Conservation (phyloP, 1,139 yeast genomes). For the Pichia sp. region DNA sequence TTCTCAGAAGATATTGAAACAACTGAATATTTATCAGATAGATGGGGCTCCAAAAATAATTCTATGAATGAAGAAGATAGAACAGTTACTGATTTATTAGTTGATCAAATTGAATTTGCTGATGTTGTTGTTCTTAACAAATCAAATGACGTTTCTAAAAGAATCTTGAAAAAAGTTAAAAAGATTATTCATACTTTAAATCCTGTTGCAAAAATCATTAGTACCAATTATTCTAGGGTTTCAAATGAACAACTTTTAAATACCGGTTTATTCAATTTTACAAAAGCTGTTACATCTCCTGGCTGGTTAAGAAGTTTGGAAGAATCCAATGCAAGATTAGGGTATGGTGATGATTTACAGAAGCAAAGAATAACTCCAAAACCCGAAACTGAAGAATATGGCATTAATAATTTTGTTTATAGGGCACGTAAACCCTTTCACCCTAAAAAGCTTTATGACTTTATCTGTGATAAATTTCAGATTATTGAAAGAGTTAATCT, state of each 20-base stretch:
- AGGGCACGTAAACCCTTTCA: constrained; percentile 38
- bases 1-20: constrained; percentile 38
- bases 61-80: constrained; percentile 37
- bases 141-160: constrained; percentile 27
- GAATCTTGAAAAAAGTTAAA: constrained; percentile 27
- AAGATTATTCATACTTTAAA: constrained; percentile 33
- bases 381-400: constrained; percentile 37
- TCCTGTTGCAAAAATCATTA: constrained; percentile 36
- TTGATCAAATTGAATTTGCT: constrained; percentile 42
- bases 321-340: constrained; percentile 36
- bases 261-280: constrained; percentile 35
- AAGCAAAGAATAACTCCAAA: constrained; percentile 28
- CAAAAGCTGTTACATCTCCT: constrained; percentile 38
- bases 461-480: constrained; percentile 34
- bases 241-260: constrained; percentile 32
- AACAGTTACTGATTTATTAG: constrained; percentile 40
- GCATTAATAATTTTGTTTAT: constrained; percentile 39
- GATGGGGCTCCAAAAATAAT: constrained; percentile 32
- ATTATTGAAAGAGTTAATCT: constrained; percentile 15
- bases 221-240: constrained; percentile 35
- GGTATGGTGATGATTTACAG: constrained; percentile 28
- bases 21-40: constrained; percentile 36
- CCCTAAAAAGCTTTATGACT: constrained; percentile 36
- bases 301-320: constrained; percentile 42
- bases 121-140: constrained; percentile 40